phyloP scores from a whole-genome alignment of 805 yeast genomes.

The Millerozyma miso region DNA sequence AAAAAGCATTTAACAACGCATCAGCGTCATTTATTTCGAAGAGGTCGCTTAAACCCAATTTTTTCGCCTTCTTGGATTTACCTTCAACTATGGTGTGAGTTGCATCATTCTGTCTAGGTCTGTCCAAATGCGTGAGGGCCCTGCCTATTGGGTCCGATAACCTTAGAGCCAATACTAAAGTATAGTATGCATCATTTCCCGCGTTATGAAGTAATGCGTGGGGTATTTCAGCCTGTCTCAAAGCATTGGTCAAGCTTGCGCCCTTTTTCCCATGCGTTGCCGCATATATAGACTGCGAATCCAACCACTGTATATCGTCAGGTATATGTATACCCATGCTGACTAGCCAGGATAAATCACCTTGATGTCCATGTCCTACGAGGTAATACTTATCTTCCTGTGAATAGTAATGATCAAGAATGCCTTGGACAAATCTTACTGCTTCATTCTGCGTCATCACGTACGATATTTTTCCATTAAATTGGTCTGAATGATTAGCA shows the following conservation, averaged over 20 bases:
- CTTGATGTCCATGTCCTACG: constrained; percentile 59
- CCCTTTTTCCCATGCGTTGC: constrained; percentile 37
- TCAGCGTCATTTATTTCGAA: not conserved
- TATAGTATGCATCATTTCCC: constrained; percentile 66
- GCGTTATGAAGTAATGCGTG: constrained; percentile 63
- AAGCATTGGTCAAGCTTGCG: constrained; percentile 40
- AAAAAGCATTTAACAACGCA: not conserved
- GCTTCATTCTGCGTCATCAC: constrained; percentile 36
- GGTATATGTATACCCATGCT: constrained; percentile 47
- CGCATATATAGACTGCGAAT: constrained; percentile 46
- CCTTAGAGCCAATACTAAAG: constrained; percentile 46
- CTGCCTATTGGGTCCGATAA: constrained; percentile 44
- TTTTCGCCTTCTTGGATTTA: not conserved
- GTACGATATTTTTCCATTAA: constrained; percentile 46
- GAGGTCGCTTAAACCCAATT: not conserved
- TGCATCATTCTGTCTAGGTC: not conserved
- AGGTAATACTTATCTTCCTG: constrained; percentile 25
- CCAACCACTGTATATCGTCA: constrained; percentile 22
- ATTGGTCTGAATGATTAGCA: constrained; percentile 48
- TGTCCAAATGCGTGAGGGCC: constrained; percentile 7
- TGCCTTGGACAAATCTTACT: constrained; percentile 33
- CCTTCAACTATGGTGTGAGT: not conserved
- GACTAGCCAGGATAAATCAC: constrained; percentile 53
- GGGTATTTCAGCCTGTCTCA: constrained; percentile 47
- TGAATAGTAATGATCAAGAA: constrained; percentile 43